Conservation (phyloP, 139 green algal genomes). For the Mychonastes homosphaera region DNA sequence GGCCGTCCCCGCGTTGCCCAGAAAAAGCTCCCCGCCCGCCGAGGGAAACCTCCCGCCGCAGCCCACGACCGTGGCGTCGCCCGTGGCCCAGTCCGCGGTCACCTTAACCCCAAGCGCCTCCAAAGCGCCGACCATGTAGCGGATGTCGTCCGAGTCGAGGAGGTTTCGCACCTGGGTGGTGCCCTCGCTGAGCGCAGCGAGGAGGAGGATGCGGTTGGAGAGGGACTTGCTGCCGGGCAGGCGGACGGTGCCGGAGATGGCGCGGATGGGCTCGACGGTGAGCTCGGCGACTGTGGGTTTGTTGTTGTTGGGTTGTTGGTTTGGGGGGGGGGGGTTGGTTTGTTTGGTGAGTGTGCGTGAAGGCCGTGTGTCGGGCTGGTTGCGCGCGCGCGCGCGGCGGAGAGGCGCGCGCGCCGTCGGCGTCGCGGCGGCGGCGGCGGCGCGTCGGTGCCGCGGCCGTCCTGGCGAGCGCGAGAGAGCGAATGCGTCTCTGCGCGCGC, state of each 20-base stretch:
- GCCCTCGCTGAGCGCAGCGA: conserved; percentile 84
- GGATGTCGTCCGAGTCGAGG: conserved; percentile 92
- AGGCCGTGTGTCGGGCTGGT: no score
- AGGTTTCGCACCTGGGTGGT: conserved; percentile 85
- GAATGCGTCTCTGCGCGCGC: no score
- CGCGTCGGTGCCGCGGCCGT: no score
- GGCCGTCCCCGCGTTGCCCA: conserved; percentile 96
- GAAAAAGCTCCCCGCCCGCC: conserved; percentile 70
- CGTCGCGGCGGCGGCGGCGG: no score
- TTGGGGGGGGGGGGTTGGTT: no score
- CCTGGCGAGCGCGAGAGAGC: no score
- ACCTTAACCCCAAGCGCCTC: conserved; percentile 77
- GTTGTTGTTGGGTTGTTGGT: no score
- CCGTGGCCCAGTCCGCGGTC: conserved; percentile 63
- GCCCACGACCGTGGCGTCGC: conserved; percentile 56
- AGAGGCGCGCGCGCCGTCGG: no score
- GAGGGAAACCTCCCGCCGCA: conserved; percentile 76
- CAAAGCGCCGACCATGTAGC: conserved; percentile 86
- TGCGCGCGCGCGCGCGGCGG: no score
- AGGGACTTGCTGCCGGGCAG: conserved; percentile 96
- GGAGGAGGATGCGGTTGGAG: conserved; percentile 90
- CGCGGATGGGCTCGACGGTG: conserved; percentile 48
- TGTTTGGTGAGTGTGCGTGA: no score
- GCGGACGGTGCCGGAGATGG: conserved; percentile 54
- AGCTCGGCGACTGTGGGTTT: conserved; percentile 46